Percentiles rank a stretch among this genome's conserved stretches.
Conservation (phyloP, 495 filamentous ascomycete genomes). For the Annulohypoxylon maeteangense region DNA sequence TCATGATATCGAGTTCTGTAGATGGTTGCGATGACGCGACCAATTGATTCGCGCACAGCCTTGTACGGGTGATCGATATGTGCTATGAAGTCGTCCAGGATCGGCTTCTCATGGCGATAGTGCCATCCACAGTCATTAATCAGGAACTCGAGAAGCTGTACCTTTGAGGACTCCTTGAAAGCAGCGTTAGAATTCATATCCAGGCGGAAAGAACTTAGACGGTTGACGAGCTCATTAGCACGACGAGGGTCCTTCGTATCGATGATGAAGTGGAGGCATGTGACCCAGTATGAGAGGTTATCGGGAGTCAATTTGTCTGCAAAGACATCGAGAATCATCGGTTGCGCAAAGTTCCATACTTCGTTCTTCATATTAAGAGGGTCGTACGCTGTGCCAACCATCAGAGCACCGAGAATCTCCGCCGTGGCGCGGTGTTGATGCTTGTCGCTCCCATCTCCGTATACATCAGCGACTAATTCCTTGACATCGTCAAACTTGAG, state of each 20-base stretch:
- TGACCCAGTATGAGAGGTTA: slow-evolving; percentile 93
- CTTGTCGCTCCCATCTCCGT: slow-evolving; percentile 93
- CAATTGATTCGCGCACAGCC: slow-evolving; percentile 93
- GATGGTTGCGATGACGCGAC: slow-evolving; percentile 84
- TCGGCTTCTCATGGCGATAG: slow-evolving; percentile 89
- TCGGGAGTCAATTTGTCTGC: slow-evolving; percentile 92
- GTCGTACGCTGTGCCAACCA: slow-evolving; percentile 78
- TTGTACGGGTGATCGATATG: slow-evolving; percentile 99
- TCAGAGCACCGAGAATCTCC: slow-evolving; percentile 89
- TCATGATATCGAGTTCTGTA: slow-evolving; percentile 93
- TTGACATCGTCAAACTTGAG: slow-evolving; percentile 90
- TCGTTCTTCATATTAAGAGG: slow-evolving; percentile 72
- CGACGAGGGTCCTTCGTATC: slow-evolving; percentile 84
- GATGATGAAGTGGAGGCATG: slow-evolving; percentile 87
- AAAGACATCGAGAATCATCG: slow-evolving; percentile 86
- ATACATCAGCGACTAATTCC: slow-evolving; percentile 76
- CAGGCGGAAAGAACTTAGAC: slow-evolving; percentile 83
- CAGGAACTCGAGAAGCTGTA: slow-evolving; percentile 88
- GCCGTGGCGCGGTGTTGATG: slow-evolving; percentile 97
- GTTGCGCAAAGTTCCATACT: slow-evolving; percentile 91
- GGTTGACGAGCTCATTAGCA: slow-evolving; percentile 85
- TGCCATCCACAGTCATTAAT: slow-evolving; percentile 94
- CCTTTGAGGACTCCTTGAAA: slow-evolving; percentile 98
- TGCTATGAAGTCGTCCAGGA: slow-evolving; percentile 85
- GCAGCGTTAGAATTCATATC: slow-evolving; percentile 96